phyloP scores from a whole-genome alignment of 768 basidiomycete species.

The Austroboletus eburneus region DNA sequence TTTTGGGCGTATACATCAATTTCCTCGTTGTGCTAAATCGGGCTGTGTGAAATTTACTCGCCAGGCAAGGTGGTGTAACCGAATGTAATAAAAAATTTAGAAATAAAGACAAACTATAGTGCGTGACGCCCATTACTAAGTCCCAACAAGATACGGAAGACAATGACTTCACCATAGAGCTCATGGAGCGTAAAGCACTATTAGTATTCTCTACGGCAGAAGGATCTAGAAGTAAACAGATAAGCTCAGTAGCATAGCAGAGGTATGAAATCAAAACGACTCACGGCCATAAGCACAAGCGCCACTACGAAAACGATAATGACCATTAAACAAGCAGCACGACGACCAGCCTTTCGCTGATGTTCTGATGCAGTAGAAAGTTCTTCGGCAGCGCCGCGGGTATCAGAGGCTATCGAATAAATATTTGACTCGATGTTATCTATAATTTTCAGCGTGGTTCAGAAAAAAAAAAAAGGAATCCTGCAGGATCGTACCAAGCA shows the following conservation, averaged over 20 bases:
- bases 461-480: background rate
- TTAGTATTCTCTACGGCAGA: slow-evolving; percentile 17
- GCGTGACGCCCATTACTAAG: slow-evolving; percentile 14
- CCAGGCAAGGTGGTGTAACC: too few relatives aligned
- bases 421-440: slow-evolving; percentile 97
- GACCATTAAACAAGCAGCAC: slow-evolving; percentile 87
- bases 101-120: slow-evolving; percentile 24
- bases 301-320: slow-evolving; percentile 81
- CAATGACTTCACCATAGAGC: slow-evolving; percentile 6
- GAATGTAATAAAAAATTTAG: slow-evolving; percentile 16
- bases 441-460: slow-evolving; percentile 28
- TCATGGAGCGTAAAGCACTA: background rate
- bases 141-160: slow-evolving; percentile 2
- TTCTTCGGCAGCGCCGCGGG: slow-evolving; percentile 79
- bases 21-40: too few relatives aligned
- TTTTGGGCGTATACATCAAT: too few relatives aligned
- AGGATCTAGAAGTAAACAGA: slow-evolving; percentile 13
- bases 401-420: slow-evolving; percentile 79
- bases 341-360: slow-evolving; percentile 87
- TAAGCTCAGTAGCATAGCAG: background rate
- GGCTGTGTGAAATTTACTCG: too few relatives aligned
- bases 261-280: slow-evolving; percentile 30
- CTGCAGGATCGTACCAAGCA: slow-evolving; percentile 69
- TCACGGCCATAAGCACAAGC: slow-evolving; percentile 89
- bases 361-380: slow-evolving; percentile 87